phyloP scores from a whole-genome alignment of 371 early-diverging fungal genomes.

The Entomophthora muscae region DNA sequence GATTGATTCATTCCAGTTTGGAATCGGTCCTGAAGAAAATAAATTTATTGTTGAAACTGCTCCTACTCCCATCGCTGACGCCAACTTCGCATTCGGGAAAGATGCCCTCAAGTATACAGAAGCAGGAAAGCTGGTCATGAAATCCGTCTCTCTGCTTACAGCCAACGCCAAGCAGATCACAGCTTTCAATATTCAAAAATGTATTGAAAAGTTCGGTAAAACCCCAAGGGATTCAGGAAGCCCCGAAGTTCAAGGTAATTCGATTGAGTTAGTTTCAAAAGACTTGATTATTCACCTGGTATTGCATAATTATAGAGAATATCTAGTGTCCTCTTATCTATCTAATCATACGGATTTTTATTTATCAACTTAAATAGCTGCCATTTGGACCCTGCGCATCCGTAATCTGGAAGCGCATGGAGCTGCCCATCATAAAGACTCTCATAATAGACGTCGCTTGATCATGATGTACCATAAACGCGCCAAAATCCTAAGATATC shows the following conservation, averaged over 20 bases:
- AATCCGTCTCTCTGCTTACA: conserved; percentile 59
- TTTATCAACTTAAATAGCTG: conserved; percentile 33
- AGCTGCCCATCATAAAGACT: conserved; percentile 61
- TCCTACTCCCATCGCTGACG: conserved; percentile 7
- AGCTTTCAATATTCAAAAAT: conserved; percentile 54
- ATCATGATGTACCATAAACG: conserved; percentile 63
- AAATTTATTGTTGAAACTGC: conserved; percentile 10
- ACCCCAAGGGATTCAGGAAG: conserved; percentile 74
- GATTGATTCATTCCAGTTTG: neutral
- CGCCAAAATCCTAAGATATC: conserved; percentile 70
- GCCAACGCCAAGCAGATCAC: conserved; percentile 51
- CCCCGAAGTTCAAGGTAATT: conserved; percentile 80
- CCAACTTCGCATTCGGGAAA: conserved; percentile 15
- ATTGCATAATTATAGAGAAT: no score
- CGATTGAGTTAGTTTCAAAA: no score
- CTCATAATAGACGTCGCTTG: conserved; percentile 63
- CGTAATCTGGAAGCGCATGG: conserved; percentile 69
- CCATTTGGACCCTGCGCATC: conserved; percentile 77
- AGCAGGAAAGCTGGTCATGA: conserved; percentile 49
- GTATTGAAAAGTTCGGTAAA: conserved; percentile 61
- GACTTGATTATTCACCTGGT: no score
- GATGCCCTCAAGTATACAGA: conserved; percentile 20
- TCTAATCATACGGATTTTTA: neutral
- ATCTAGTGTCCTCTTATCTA: no score
- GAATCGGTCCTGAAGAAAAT: conserved; percentile 9